phyloP scores from a whole-genome alignment of 768 basidiomycete genomes.

The Lactifluus echinatus region DNA sequence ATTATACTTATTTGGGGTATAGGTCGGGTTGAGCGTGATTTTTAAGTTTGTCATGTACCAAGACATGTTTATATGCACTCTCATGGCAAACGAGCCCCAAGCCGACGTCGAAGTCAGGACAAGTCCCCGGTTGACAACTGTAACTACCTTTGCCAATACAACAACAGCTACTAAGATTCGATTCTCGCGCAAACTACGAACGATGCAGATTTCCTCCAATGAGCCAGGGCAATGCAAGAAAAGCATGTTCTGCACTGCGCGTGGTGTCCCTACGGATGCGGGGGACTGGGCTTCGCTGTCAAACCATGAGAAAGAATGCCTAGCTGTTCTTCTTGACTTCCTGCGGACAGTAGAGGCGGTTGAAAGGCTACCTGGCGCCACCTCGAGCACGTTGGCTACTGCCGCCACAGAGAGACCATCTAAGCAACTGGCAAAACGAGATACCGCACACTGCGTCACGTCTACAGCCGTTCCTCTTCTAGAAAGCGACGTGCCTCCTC shows the following conservation, averaged over 20 bases:
- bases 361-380: not conserved
- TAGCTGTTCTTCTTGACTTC: conserved; percentile 16
- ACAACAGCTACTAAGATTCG: conserved; percentile 1
- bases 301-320: conserved; percentile 11
- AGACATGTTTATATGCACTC: conserved; percentile 31
- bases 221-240: conserved; percentile 11
- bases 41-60: conserved; percentile 35
- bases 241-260: conserved; percentile 16
- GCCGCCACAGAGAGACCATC: not conserved
- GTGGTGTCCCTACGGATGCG: conserved; percentile 3
- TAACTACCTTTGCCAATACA: not conserved
- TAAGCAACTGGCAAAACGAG: not conserved
- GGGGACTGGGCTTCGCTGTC: conserved; percentile 15
- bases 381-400: not conserved
- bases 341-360: conserved; percentile 12
- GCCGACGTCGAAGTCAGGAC: conserved; percentile 36
- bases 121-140: not conserved
- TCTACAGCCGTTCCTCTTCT: not conserved
- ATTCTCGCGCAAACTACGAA: conserved; percentile 20
- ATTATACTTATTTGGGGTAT: not conserved
- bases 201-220: conserved; percentile 11
- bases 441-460: not conserved
- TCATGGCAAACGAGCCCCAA: conserved; percentile 40
- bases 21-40: not conserved
- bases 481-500: not conserved